Conservation (phyloP, 139 green algal genomes). For the Chloropicon primus region DNA sequence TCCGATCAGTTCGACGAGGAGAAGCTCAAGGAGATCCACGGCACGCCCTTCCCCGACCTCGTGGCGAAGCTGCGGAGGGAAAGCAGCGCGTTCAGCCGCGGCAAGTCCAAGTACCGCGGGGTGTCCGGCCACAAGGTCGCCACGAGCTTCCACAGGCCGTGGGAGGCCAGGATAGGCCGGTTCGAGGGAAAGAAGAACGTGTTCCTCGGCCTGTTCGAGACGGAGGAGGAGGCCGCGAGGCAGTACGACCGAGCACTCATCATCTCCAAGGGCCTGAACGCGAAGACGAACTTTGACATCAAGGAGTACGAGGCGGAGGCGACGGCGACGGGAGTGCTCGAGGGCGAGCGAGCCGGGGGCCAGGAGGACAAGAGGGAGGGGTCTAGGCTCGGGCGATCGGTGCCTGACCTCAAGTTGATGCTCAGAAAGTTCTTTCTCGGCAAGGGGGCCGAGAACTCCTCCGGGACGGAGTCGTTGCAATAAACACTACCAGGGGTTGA, state of each 20-base stretch:
- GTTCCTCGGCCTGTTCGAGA: constrained; percentile 44
- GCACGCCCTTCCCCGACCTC: constrained; percentile 16
- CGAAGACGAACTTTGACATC: constrained; percentile 59
- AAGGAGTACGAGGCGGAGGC: constrained; percentile 38
- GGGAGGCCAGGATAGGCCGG: constrained; percentile 51
- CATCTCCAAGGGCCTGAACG: constrained; percentile 38
- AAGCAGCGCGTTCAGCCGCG: constrained; percentile 37
- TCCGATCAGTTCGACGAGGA: background rate
- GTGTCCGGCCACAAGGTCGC: constrained; percentile 32
- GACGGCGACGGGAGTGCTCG: no score
- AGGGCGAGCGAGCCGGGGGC: no score
- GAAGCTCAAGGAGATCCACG: background rate
- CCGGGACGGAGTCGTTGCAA: no score
- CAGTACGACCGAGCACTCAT: constrained; percentile 57
- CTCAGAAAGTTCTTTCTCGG: no score
- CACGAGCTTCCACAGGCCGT: constrained; percentile 22
- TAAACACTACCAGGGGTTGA: no score
- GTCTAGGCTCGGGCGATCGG: no score
- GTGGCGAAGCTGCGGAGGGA: constrained; percentile 37
- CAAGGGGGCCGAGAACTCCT: no score
- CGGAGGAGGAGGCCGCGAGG: constrained; percentile 40
- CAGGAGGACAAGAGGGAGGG: no score
- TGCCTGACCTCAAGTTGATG: no score
- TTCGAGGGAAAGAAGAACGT: constrained; percentile 51
- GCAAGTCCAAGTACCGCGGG: constrained; percentile 37